These are phyloP conservation scores for Ulota crispa DNA, from an alignment of 225 moss, liverwort and hornwort genomes.

Conservation along the genomic window DNA sequence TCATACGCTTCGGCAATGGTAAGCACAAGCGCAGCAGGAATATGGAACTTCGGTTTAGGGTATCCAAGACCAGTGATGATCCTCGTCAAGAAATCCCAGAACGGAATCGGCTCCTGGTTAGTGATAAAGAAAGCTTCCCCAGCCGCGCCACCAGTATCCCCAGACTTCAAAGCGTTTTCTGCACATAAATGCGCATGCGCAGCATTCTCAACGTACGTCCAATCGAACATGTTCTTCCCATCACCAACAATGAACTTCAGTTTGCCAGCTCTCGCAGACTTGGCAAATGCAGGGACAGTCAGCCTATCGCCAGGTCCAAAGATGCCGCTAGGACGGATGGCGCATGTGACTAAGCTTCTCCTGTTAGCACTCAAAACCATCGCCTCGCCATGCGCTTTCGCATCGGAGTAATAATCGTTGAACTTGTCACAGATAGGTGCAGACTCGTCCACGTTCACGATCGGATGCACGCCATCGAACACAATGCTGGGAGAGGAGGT, in stretches of 20 bases:
- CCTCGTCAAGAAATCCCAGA: conserved; percentile 80
- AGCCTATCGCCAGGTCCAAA: conserved; percentile 90
- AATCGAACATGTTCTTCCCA: conserved; percentile 90
- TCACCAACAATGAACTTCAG: conserved; percentile 79
- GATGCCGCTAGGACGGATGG: conserved; percentile 86
- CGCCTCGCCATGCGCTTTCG: conserved; percentile 89
- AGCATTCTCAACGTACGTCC: conserved; percentile 95
- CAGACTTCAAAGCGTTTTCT: conserved; percentile 62
- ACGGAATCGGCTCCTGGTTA: conserved; percentile 68
- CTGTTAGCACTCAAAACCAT: conserved; percentile 76
- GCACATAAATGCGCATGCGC: conserved; percentile 93
- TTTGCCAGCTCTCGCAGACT: conserved; percentile 70
- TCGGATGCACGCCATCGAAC: conserved; percentile 60
- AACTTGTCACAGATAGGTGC: conserved; percentile 73
- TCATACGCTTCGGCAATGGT: conserved; percentile 68
- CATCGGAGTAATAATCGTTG: conserved; percentile 77
- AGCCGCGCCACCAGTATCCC: conserved; percentile 46
- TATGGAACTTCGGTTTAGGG: conserved; percentile 48
- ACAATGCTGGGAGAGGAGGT: conserved; percentile 87
- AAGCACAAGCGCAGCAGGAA: conserved; percentile 46
- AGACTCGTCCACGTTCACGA: conserved; percentile 74
- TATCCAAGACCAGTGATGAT: conserved; percentile 84
- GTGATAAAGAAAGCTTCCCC: conserved; percentile 91
- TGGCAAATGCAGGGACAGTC: conserved; percentile 67
- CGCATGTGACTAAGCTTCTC: conserved; percentile 64